Base-by-base conservation (phyloP, 1,284 basidiomycete genomes). In the Cutaneotrichosporon dermatis region DNA sequence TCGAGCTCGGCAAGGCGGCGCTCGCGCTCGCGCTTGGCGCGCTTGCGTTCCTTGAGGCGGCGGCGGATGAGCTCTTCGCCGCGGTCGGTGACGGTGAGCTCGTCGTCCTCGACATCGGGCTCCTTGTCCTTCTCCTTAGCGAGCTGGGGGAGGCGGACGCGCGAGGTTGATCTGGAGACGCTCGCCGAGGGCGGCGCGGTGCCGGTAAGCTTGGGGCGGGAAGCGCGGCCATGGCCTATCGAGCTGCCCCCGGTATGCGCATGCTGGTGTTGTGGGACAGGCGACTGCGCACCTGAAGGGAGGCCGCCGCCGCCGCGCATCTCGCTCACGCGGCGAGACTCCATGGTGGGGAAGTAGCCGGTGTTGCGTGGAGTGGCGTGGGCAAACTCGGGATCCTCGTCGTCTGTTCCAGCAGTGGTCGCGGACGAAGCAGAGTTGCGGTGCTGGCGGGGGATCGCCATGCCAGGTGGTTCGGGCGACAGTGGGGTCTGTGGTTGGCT, bases 51-150 rank as follows among this genome's bases (percentile, higher is more conserved):
- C 62, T 78, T 79, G 73, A 81, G 80, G 35, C 83, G 69, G 44
- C 79, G 74, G 41, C 80, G 73, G 57, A 84, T 81, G 8, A 84
- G 79, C 64, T 81, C 80, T 60, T 82, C 82, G 7, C 83, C 83
- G 34, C 82, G 73, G 66, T 84, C 83, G 40, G 74, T 69, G 9
- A 75, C 72, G 46, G 76, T 68, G 8, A 78, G 75, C 60, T 81
- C 82, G 59, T 84, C 82, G 57, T 83, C 81, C 33, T 71, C 69
- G 13, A 54, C 53, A 46, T 59, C 60, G 40, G 59, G 56, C 11
- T 53, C 54, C 41, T 54, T 54, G 25, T 25, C 25, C 25, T 25
- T 25, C 25, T 25, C 25, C 42, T 12, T 35, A 2, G 40, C 25
- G 11, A 36, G 51, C 0, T 42, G 7, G 5, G 58, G 58, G 12